Evolutionary conservation across 2,329 filamentous ascomycete genomes (phyloP).

Genomic region (Fusarium kyushuense): DNA sequence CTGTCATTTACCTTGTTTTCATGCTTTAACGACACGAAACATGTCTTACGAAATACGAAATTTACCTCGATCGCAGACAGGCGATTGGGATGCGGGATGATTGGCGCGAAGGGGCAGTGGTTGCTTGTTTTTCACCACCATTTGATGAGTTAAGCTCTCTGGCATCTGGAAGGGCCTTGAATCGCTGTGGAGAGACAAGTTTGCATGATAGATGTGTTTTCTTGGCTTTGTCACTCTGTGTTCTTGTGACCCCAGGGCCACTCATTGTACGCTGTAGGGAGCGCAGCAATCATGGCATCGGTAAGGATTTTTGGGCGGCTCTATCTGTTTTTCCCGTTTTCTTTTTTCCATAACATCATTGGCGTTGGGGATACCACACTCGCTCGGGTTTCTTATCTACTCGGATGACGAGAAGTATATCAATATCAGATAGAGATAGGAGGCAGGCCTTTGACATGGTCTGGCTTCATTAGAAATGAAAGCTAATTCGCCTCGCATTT

Average conservation of each 20-base stretch:
- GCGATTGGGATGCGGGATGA: slow-evolving; percentile 47
- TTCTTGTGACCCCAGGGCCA: slow-evolving; percentile 29
- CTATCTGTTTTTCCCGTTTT: slow-evolving; percentile 18
- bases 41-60: slow-evolving; percentile 53
- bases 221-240: slow-evolving; percentile 26
- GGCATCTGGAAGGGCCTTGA: slow-evolving; percentile 36
- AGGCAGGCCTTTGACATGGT: slow-evolving; percentile 26
- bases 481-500: slow-evolving; percentile 52
- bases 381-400: slow-evolving; percentile 36
- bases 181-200: slow-evolving; percentile 41
- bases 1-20: slow-evolving; percentile 43
- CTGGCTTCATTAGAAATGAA: slow-evolving; percentile 46
- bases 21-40: slow-evolving; percentile 50
- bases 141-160: slow-evolving; percentile 35
- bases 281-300: slow-evolving; percentile 42
- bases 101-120: slow-evolving; percentile 41
- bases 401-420: slow-evolving; percentile 17
- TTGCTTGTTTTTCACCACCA: slow-evolving; percentile 27
- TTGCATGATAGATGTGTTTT: slow-evolving; percentile 41
- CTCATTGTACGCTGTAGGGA: slow-evolving; percentile 43
- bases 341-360: slow-evolving; percentile 37
- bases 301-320: slow-evolving; percentile 36
- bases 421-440: slow-evolving; percentile 37
- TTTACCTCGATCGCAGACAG: slow-evolving; percentile 43
- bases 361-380: slow-evolving; percentile 48